phyloP scores from a whole-genome alignment of 1,284 basidiomycete species.

The Cutaneotrichosporon cavernicola region DNA sequence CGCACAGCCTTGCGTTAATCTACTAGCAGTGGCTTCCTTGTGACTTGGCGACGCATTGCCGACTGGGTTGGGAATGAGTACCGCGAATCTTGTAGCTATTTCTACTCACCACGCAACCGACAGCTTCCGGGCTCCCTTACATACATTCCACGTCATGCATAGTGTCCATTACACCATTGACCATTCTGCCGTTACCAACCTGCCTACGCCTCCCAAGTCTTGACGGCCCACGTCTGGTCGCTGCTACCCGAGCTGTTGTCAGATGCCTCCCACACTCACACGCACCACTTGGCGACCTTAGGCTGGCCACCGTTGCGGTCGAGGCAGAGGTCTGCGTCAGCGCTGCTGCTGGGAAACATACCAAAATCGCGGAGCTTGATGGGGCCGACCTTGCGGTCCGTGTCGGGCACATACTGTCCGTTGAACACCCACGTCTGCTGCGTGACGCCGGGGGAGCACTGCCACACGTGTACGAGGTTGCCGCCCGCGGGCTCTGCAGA shows the following conservation, averaged over 20 bases:
- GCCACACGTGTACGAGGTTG: conserved; percentile 19
- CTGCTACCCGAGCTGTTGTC: not conserved
- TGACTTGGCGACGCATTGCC: too few species aligned
- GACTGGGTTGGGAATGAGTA: too few species aligned
- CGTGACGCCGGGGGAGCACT: conserved; percentile 14
- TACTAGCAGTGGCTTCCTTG: too few species aligned
- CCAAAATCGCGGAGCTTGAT: not conserved
- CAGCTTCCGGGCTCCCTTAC: too few species aligned
- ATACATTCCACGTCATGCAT: too few species aligned
- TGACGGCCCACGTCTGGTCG: not conserved
- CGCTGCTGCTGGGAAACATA: not conserved
- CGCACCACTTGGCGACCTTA: not conserved
- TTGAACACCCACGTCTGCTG: conserved; percentile 27
- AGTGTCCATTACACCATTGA: too few species aligned
- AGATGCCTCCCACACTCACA: not conserved
- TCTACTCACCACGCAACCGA: not conserved
- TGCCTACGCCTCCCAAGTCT: not conserved
- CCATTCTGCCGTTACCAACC: too few species aligned
- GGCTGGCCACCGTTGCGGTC: not conserved
- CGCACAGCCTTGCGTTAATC: too few species aligned
- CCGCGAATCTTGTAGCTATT: too few species aligned
- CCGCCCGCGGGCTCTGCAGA: not conserved
- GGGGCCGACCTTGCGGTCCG: not conserved
- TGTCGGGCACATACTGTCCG: not conserved
- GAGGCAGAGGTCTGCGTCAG: not conserved